These are phyloP conservation scores for Amanita pseudoporphyria DNA, from an alignment of 768 basidiomycete species.

Conservation along the genomic window DNA sequence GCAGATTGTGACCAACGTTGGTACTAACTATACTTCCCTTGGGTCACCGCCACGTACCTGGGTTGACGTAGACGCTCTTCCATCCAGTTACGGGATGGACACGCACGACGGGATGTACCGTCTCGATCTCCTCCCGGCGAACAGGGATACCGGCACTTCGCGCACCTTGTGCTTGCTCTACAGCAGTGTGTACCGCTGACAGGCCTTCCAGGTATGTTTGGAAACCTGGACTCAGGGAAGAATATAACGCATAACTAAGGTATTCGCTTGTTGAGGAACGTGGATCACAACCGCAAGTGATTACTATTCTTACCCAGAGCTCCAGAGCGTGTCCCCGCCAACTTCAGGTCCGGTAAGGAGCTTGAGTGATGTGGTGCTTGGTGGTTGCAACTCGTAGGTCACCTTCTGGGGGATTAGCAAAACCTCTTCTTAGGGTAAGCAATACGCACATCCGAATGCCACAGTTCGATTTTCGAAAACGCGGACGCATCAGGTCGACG, in stretches of 20 bases:
- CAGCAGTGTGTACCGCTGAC: conserved; percentile 65
- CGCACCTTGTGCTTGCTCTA: conserved; percentile 69
- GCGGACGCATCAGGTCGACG: conserved; percentile 52
- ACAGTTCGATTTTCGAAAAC: conserved; percentile 68
- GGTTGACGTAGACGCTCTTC: conserved; percentile 80
- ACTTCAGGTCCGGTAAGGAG: conserved; percentile 58
- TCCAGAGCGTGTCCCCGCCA: conserved; percentile 79
- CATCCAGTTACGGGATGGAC: conserved; percentile 80
- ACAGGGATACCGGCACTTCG: conserved; percentile 61
- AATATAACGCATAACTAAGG: conserved; percentile 74
- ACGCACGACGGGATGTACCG: conserved; percentile 71
- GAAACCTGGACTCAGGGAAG: conserved; percentile 64
- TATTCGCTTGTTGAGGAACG: too few species aligned
- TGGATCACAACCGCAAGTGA: too few species aligned
- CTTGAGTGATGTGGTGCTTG: conserved; percentile 69
- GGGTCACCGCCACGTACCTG: conserved; percentile 30
- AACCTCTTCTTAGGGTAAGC: not conserved
- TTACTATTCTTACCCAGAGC: conserved; percentile 47
- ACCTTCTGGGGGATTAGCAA: conserved; percentile 22
- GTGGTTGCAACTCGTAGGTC: conserved; percentile 78
- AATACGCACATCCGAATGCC: conserved; percentile 62
- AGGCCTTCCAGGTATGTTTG: conserved; percentile 72
- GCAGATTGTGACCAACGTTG: conserved; percentile 1
- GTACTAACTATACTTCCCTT: not conserved
- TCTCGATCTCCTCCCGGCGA: conserved; percentile 59